Base-by-base conservation (phyloP, 2,329 filamentous ascomycete species). In the Penicillium nordicum region DNA sequence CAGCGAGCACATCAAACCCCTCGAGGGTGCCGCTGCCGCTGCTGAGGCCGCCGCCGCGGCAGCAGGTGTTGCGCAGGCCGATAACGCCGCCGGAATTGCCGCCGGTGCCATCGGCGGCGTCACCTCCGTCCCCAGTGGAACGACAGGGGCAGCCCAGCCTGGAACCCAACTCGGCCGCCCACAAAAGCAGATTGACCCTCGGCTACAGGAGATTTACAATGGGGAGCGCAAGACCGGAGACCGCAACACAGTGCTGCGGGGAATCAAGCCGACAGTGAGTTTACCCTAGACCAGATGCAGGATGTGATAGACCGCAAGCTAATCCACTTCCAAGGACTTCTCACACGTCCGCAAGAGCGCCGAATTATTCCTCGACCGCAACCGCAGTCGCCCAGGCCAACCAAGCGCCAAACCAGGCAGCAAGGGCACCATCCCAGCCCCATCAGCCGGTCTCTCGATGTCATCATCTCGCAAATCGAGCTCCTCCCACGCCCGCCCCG, bases 211-310 rank as follows among this genome's bases (percentile, higher is more conserved):
- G 68, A 96, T 97, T 55, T 97, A 97, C 75, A 89, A 89, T 65
- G 89, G 90, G 14, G 94, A 99, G 81, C 83, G 94, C 57, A 88
- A 86, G 71, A 92, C 95, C 84, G 92, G 92, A 11, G 92, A 99
- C 75, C 86, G 93, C 65, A 99, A 99, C 76, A 92, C 86, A 36
- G 84, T 92, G 10, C 78, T 99, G 55, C 82, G 92, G 58, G 94
- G 94, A 2, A 87, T 91, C 69, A 97, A 96, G 75, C 88, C 90
- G 46, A 92, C 89, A 41, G 92, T 96, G 80, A 51, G 59, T 57
- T 57, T 23, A 36, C 52, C 11, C 16, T 11, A 6, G 16, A 10
- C 25, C 5, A 5, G 21, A 41, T 27, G 25, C 25, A 27, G 6
- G 25, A 9, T 21, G 9, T 27, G n/a, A 44, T 16, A 21, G 10